phyloP scores from a whole-genome alignment of 192 early-diverging fungal genomes.

The Coemansia sp. region DNA sequence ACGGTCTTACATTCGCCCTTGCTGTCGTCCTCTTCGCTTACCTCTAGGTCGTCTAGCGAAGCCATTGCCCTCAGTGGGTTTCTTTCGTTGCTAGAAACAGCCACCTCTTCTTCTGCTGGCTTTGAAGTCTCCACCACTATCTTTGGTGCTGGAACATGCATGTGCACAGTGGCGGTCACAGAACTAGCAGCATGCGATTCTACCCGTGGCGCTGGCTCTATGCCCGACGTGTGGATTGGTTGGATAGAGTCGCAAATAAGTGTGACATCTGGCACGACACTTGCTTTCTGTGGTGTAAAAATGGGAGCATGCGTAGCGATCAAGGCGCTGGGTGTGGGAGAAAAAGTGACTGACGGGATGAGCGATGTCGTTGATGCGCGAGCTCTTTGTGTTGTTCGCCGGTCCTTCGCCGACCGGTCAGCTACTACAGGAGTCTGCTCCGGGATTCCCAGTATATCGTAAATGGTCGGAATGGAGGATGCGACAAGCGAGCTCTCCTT shows the following conservation, averaged over 20 bases:
- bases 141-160: background rate
- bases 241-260: background rate
- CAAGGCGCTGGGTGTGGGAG: background rate
- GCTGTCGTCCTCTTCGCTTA: background rate
- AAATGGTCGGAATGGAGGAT: slow-evolving; percentile 28
- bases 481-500: background rate
- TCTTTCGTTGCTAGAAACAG: background rate
- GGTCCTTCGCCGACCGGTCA: background rate
- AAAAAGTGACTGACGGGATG: background rate
- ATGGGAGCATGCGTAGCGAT: background rate
- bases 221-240: background rate
- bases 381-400: background rate
- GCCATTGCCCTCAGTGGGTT: slow-evolving; percentile 1
- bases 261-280: background rate
- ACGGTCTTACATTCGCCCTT: background rate
- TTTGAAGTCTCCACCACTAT: background rate
- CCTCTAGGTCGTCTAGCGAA: background rate
- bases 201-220: background rate
- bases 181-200: background rate
- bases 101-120: background rate
- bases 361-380: background rate
- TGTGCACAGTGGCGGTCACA: background rate
- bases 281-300: background rate
- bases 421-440: slow-evolving; percentile 13
- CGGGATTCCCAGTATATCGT: slow-evolving; percentile 36